Conservation (phyloP, 2,329 filamentous ascomycete species). For the Cladophialophora chaetospira region DNA sequence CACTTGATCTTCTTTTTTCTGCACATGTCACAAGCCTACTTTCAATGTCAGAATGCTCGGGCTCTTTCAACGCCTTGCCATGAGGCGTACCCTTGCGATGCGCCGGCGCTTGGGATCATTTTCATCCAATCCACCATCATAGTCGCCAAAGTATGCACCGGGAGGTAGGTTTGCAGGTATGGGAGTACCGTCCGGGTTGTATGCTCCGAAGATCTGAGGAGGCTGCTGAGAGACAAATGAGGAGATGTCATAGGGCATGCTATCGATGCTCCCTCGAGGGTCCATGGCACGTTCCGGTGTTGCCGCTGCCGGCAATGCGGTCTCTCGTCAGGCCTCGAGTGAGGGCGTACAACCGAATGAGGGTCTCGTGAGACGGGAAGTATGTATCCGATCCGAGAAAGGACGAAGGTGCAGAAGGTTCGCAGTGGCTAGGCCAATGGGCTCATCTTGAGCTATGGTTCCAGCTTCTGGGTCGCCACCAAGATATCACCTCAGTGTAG, state of each 20-base stretch:
- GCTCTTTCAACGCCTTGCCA: background rate
- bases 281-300: constrained; percentile 25
- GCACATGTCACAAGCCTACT: constrained; percentile 91
- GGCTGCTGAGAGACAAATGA: constrained; percentile 64
- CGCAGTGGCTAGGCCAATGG: constrained; percentile 15
- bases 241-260: constrained; percentile 47
- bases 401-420: constrained; percentile 2
- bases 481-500: background rate
- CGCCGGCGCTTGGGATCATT: constrained; percentile 86
- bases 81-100: constrained; percentile 73
- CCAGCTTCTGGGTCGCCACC: background rate
- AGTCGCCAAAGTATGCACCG: constrained; percentile 45
- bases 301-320: background rate
- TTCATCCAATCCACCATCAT: constrained; percentile 54
- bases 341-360: background rate
- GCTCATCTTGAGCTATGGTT: constrained; percentile 9
- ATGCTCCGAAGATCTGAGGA: constrained; percentile 69
- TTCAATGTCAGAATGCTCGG: constrained; percentile 21
- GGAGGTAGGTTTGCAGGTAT: constrained; percentile 53
- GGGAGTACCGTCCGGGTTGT: constrained; percentile 61
- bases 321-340: background rate
- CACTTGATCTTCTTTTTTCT: constrained; percentile 94
- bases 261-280: constrained; percentile 35
- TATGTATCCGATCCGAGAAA: background rate
- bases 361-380: constrained; percentile 3